phyloP scores from a whole-genome alignment of 2,329 filamentous ascomycete species.

The Cladophialophora immunda region DNA sequence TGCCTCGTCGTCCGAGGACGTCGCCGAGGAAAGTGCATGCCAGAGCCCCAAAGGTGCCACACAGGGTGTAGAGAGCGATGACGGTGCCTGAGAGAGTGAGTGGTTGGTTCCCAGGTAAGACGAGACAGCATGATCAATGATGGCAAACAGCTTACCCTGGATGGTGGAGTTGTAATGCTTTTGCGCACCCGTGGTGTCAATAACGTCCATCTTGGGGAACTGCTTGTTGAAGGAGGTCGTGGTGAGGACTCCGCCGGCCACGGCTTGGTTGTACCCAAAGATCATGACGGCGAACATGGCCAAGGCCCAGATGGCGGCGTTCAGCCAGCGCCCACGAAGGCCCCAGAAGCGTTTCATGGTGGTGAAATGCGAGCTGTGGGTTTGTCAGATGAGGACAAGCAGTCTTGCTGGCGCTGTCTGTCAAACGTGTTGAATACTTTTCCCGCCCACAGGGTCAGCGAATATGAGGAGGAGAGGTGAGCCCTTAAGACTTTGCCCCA shows the following conservation, averaged over 20 bases:
- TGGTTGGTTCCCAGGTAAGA: not conserved
- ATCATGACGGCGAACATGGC: conserved; percentile 45
- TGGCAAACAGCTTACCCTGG: conserved; percentile 53
- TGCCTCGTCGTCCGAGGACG: conserved; percentile 54
- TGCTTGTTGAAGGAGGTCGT: conserved; percentile 47
- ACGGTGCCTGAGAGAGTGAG: conserved; percentile 39
- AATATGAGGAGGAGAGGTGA: not conserved
- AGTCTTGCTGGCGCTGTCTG: not conserved
- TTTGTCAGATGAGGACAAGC: not conserved
- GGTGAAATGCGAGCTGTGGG: not conserved
- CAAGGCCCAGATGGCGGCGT: conserved; percentile 45
- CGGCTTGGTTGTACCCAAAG: conserved; percentile 63
- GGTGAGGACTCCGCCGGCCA: conserved; percentile 57
- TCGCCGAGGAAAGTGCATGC: conserved; percentile 58
- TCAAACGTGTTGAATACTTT: not conserved
- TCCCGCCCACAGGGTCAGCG: not conserved
- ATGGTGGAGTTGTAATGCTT: conserved; percentile 59
- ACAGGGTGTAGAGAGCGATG: conserved; percentile 47
- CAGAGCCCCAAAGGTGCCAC: conserved; percentile 56
- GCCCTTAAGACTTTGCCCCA: not conserved
- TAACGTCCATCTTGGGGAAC: conserved; percentile 61
- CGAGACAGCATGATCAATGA: conserved; percentile 36
- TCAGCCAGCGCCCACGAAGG: conserved; percentile 13
- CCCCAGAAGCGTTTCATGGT: conserved; percentile 7
- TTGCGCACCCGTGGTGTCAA: conserved; percentile 51